phyloP scores from a whole-genome alignment of 192 early-diverging fungal species.

The Glomus cerebriforme region DNA sequence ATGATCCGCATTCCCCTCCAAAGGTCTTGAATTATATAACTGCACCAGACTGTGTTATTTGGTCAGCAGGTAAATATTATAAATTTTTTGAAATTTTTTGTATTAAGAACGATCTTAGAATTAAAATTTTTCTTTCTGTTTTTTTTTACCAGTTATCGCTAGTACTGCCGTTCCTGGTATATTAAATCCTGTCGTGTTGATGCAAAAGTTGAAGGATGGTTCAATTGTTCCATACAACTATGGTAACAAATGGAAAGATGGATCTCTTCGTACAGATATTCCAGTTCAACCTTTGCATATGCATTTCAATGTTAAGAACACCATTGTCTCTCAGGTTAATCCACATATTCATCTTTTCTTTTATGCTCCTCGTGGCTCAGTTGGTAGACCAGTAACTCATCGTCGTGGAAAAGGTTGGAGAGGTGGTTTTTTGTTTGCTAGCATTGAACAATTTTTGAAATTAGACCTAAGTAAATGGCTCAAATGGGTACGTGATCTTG shows the following conservation, averaged over 20 bases:
- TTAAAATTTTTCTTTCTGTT: background rate
- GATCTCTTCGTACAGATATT: constrained; percentile 79
- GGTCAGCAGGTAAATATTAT: constrained; percentile 66
- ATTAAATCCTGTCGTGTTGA: constrained; percentile 78
- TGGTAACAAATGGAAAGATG: constrained; percentile 84
- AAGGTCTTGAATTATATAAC: constrained; percentile 90
- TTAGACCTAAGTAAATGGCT: constrained; percentile 89
- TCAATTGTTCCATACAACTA: constrained; percentile 73
- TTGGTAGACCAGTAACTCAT: constrained; percentile 76
- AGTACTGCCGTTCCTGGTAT: constrained; percentile 84
- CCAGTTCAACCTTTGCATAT: constrained; percentile 75
- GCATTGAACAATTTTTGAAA: constrained; percentile 77
- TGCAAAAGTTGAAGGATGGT: constrained; percentile 72
- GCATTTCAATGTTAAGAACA: constrained; percentile 84
- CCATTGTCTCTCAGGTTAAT: constrained; percentile 83
- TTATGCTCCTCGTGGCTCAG: constrained; percentile 73
- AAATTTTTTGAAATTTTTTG: background rate
- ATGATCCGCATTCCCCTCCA: constrained; percentile 71
- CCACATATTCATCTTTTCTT: constrained; percentile 90
- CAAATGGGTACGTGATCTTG: constrained; percentile 74
- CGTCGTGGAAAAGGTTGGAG: constrained; percentile 80
- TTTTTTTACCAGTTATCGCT: constrained; percentile 61
- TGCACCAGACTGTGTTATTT: constrained; percentile 81
- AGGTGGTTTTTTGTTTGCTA: constrained; percentile 84
- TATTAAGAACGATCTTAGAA: background rate